Evolutionary conservation across 257 asterid species (phyloP), one percentile per base, ranked within the genome.

Genomic region (Fraxinus pennsylvanica): DNA sequence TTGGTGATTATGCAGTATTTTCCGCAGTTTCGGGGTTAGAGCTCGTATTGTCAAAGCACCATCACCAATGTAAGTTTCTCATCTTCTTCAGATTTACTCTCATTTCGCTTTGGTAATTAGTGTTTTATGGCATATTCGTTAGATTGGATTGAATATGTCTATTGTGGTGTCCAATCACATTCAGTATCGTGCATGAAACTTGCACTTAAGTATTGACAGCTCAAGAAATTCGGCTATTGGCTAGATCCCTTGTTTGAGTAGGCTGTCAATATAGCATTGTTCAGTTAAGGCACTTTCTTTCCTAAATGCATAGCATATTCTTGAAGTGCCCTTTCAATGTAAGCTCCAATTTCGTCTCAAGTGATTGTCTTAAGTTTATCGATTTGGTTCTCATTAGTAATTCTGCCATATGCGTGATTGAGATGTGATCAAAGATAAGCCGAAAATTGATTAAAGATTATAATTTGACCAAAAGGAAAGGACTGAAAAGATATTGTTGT

Each of bases 1-100:
- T 52, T 82, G 79, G 74, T 61, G 22, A 61, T 61, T 85, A 1
- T 86, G 88, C 92, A 94, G 99, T 95, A n/a, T 95, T 95, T 78
- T 95, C 99, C 70, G 99, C 99, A 9, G 99, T 95, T 75, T 92
- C 99, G 0, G 99, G 99, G 61, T 84, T 95, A 59, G 99, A 95
- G 91, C 97, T 95, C 76, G 90, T 92, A 68, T 86, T 91, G 68
- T 86, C 96, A 72, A 92, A 82, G 84, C 89, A 90, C 74, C 96
- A 92, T 86, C 98, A 95, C 79, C 91, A 95, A 83, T 95, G 99
- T 95, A 87, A 90, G 96, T 81, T 38, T 76, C 77, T 76, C 47
- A 36, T 45, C 74, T 68, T 76, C 21, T 43, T 81, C 15, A 3
- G 59, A 50, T 72, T 61, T 17, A 10, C 15, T 57, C 22, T 52